Base-by-base conservation (phyloP, 305 asterid species). In the Withania somnifera region DNA sequence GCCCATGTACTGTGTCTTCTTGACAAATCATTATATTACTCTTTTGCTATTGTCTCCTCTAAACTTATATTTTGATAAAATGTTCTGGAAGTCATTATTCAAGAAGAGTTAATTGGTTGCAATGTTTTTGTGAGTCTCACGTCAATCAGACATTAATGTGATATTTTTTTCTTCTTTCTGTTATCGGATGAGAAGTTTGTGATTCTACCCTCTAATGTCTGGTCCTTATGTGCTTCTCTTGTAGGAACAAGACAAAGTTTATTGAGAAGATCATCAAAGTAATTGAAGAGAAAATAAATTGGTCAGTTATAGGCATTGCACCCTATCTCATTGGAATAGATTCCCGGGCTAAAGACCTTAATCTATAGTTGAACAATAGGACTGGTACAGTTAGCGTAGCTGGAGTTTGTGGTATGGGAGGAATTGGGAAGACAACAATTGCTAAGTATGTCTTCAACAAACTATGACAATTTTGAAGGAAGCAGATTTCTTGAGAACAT, bases 371-470 rank as follows among this genome's bases (percentile, higher is more conserved):
- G n/a, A 53, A 56, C 30, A 32, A 76, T 19, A 61, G 11, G 61
- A 17, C 17, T 5, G 28, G 3, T 53, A 28, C n/a, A 19, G 79
- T 47, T 50, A 52, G 47, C 13, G 28, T 73, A 17, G 17, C 54
- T 28, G 87, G 19, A n/a, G 19, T 84, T 10, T 75, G 15, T 75
- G 84, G 84, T 19, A 61, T 38, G 34, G 78, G 81, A 22, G 83
- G 86, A 51, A 80, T 60, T 2, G 79, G 82, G 53, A 84, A 81
- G 50, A 84, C 84, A 2, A 84, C 87, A 34, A 75, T 75, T 73
- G 79, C 87, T 34, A 75, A 51, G 81, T 30, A 11, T 75, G 80
- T 61, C 38, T 81, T 53, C 78, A 73, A 47, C 26, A 42, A 73
- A 81, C 30, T 63, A 30, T 24, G 61, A 11, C 6, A 30, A 32